Base-by-base conservation (phyloP, 2,329 filamentous ascomycete species). In the Arthroderma uncinatum region DNA sequence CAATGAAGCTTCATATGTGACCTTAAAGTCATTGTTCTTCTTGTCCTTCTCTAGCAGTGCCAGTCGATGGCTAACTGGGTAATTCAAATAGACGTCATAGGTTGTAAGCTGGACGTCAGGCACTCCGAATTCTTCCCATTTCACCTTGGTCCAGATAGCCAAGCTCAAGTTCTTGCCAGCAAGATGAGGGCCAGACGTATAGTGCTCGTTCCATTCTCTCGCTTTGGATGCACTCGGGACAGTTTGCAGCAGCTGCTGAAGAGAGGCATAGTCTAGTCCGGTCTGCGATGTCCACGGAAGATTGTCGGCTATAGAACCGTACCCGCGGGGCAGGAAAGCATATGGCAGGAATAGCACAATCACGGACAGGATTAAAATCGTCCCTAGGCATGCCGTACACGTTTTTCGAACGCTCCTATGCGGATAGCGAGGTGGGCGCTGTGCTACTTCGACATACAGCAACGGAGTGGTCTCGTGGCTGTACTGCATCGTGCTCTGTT, bases 51-150 rank as follows among this genome's bases (percentile, higher is more conserved):
- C 75, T 54, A 89, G 73, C 30, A 91, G 71, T 9, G 83, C 83
- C 58, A 92, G 73, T 25, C 84, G 78, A 65, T 89, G 85, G 55
- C 83, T 84, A 6, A 83, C 71, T 3, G 87, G 88, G 62, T 89
- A 89, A 70, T 91, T 92, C 66, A 91, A 76, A 63, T 88, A 91
- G 36, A 84, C 79, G 59, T 91, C 85, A 66, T 92, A 93, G 1
- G 85, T 73, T 4, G 82, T 79, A 57, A 92, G 83, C 12, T 66
- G 71, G 19, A 73, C 71, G 58, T 82, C 68, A 57, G 68, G 68
- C 58, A 91, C 73, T 7, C 87, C 86, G 74, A 86, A 87, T 64
- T 85, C 79, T 63, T 83, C 76, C 85, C 88, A 89, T 63, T 78
- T 82, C 58, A 89, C 79, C 62, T 80, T 78, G 0, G 88, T 93